phyloP scores from a whole-genome alignment of 1,284 basidiomycete species.

The Wallemia ichthyophaga region DNA sequence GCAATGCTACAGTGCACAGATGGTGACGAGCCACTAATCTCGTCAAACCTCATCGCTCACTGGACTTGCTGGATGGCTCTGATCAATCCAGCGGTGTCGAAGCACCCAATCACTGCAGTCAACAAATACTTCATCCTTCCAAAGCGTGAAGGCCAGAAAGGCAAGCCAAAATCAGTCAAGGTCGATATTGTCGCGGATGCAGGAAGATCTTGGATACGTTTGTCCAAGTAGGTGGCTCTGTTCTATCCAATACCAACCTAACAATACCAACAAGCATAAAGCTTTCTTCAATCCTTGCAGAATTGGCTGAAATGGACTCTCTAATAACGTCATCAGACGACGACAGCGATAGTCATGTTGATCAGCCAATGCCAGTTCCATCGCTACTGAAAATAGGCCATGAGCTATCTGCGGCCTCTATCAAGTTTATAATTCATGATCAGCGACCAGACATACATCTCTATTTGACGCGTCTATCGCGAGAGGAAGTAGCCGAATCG shows the following conservation, averaged over 20 bases:
- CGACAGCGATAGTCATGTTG: background rate
- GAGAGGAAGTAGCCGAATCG: background rate
- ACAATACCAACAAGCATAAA: background rate
- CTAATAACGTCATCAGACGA: background rate
- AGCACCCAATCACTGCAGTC: background rate
- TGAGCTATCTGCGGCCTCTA: background rate
- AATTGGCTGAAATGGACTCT: background rate
- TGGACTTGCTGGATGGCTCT: background rate
- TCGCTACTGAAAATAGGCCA: background rate
- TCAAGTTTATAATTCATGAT: background rate
- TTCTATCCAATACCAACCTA: background rate
- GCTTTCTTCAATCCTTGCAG: background rate
- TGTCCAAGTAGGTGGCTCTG: background rate
- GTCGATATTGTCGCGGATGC: background rate
- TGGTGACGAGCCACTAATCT: background rate
- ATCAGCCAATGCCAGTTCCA: background rate
- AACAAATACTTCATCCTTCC: background rate
- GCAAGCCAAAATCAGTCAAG: background rate
- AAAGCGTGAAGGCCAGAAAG: background rate
- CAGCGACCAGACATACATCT: background rate
- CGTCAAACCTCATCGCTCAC: background rate
- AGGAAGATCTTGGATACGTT: background rate
- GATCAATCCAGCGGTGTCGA: background rate
- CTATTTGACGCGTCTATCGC: background rate
- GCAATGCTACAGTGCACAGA: background rate